Evolutionary conservation across 352 stramenopile genomes (phyloP).

Genomic region (Elongisporangium senticosum): DNA sequence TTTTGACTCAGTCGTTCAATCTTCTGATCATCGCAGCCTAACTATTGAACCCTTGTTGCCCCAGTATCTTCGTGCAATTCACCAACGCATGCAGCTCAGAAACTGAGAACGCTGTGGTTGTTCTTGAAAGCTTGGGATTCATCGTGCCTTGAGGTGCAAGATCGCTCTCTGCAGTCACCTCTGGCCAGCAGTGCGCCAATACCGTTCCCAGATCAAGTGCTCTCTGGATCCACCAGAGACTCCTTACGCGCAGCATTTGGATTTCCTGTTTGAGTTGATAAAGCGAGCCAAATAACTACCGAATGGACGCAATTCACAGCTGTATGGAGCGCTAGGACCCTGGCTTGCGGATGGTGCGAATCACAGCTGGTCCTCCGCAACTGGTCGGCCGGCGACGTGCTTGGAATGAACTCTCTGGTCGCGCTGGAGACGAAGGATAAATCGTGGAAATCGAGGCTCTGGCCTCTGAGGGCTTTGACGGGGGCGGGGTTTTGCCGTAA

Average conservation of each 20-base stretch:
- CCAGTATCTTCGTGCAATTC: conserved; percentile 21
- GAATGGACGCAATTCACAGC: neutral
- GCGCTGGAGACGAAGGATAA: neutral
- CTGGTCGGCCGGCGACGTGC: conserved; percentile 24
- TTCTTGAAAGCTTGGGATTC: conserved; percentile 57
- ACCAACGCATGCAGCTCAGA: conserved; percentile 30
- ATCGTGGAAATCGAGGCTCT: neutral
- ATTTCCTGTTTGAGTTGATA: conserved; percentile 14
- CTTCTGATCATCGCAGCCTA: neutral
- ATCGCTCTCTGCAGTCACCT: conserved; percentile 14
- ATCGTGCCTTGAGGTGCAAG: conserved; percentile 16
- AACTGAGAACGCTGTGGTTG: conserved; percentile 41
- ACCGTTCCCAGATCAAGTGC: conserved; percentile 30
- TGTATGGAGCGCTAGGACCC: conserved; percentile 6
- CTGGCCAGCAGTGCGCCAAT: conserved; percentile 20
- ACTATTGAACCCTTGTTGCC: neutral
- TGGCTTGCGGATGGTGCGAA: conserved; percentile 36
- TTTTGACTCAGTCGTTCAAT: neutral
- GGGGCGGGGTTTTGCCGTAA: conserved; percentile 5
- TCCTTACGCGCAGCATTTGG: conserved; percentile 33
- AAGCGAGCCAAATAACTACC: neutral
- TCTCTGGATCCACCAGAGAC: conserved; percentile 10
- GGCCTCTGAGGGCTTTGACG: neutral
- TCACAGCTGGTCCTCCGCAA: conserved; percentile 32
- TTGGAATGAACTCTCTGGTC: conserved; percentile 5